Conservation (phyloP, 2,329 filamentous ascomycete genomes). For the Colletotrichum trifolii region DNA sequence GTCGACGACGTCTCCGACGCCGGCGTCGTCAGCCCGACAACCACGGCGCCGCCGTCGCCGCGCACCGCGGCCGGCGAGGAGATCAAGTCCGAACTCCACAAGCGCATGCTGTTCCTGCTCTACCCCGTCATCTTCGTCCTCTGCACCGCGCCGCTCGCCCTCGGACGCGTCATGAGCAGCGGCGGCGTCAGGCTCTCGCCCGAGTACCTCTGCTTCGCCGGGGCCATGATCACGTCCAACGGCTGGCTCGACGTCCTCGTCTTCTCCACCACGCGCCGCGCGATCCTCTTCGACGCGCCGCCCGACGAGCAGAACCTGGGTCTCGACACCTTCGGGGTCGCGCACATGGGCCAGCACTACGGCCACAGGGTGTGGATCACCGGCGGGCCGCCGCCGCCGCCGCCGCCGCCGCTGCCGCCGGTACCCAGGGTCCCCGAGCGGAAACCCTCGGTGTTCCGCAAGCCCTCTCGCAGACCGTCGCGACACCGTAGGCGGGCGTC, state of each 20-base stretch:
- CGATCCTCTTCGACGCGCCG: slow-evolving; percentile 45
- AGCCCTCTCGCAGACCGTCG: background rate
- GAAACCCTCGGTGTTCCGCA: slow-evolving; percentile 5
- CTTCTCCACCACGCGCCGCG: slow-evolving; percentile 50
- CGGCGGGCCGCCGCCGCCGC: background rate
- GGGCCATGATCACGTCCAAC: slow-evolving; percentile 61
- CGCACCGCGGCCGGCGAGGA: background rate
- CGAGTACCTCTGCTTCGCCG: slow-evolving; percentile 62
- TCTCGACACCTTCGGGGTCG: slow-evolving; percentile 24
- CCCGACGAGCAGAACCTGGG: slow-evolving; percentile 23
- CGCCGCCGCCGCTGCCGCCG: background rate
- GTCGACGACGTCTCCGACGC: background rate
- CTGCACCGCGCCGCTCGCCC: slow-evolving; percentile 69
- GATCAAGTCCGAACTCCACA: slow-evolving; percentile 2
- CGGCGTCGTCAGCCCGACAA: background rate
- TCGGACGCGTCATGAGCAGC: slow-evolving; percentile 69
- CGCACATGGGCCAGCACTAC: slow-evolving; percentile 10
- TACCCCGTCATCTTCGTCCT: slow-evolving; percentile 72
- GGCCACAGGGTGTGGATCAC: slow-evolving; percentile 30
- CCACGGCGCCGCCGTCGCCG: background rate
- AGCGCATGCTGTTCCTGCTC: slow-evolving; percentile 56
- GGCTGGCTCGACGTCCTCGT: slow-evolving; percentile 56
- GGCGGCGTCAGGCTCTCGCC: slow-evolving; percentile 58
- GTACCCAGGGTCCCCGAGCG: background rate
- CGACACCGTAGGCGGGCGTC: background rate